Percentiles rank a stretch among this genome's conserved stretches.
Conservation (phyloP, 768 basidiomycete genomes). For the Hypsizygus marmoreus region DNA sequence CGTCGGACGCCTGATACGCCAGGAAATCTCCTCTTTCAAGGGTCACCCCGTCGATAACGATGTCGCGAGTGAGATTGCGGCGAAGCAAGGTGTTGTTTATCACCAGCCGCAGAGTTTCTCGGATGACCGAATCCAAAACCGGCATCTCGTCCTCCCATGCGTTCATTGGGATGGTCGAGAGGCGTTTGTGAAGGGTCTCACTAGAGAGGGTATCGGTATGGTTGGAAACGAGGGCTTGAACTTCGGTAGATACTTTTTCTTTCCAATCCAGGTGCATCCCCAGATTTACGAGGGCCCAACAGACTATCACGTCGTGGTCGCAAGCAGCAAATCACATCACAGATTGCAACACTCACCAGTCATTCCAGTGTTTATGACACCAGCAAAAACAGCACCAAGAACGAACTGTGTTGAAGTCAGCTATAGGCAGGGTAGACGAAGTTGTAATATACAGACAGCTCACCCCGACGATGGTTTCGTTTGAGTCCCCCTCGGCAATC, state of each 20-base stretch:
- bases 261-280: constrained; percentile 37
- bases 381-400: constrained; percentile 37
- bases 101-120: constrained; percentile 40
- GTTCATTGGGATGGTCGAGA: constrained; percentile 33
- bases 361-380: constrained; percentile 36
- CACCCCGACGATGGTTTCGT: constrained; percentile 27
- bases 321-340: neutral
- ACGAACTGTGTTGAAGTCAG: constrained; percentile 23
- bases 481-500: constrained; percentile 17
- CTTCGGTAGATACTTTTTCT: constrained; percentile 27
- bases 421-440: neutral
- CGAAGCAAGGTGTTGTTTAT: constrained; percentile 31
- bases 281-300: constrained; percentile 38
- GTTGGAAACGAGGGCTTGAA: constrained; percentile 29
- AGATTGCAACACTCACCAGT: constrained; percentile 25
- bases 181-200: constrained; percentile 35
- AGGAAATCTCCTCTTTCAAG: constrained; percentile 37
- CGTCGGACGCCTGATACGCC: constrained; percentile 32
- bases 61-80: constrained; percentile 33
- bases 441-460: neutral
- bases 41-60: constrained; percentile 25
- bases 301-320: constrained; percentile 22
- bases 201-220: constrained; percentile 24
- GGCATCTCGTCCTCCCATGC: constrained; percentile 45
- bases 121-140: constrained; percentile 35